A percentile compares a stretch with the other conserved stretches of the same genome.
Evolutionary conservation across 352 stramenopile genomes (phyloP).

Genomic region (Phytopythium mirpurense): DNA sequence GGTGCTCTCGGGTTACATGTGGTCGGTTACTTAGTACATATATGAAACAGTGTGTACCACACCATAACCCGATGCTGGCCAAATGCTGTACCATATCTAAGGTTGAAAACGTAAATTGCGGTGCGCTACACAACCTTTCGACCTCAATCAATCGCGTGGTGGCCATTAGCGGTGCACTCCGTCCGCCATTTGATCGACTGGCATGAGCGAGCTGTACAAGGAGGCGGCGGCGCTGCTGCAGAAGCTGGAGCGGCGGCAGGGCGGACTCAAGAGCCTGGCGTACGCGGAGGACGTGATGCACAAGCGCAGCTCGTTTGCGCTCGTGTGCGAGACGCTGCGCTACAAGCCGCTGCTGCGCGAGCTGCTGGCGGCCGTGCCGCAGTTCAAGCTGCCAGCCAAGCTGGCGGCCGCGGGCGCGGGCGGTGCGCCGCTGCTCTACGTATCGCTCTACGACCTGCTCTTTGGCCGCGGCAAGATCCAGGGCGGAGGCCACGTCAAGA

Average conservation of each 20-base stretch:
- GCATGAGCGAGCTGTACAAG: conserved; percentile 86
- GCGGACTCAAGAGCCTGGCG: conserved; percentile 81
- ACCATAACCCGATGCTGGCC: too few species aligned
- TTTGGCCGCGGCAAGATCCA: conserved; percentile 85
- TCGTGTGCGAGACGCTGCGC: conserved; percentile 86
- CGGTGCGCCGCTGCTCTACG: conserved; percentile 62
- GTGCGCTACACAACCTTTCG: too few species aligned
- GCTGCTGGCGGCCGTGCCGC: conserved; percentile 62
- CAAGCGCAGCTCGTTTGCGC: conserved; percentile 86
- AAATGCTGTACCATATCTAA: too few species aligned
- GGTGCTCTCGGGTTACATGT: too few species aligned
- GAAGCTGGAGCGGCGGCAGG: conserved; percentile 72
- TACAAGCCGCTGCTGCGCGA: conserved; percentile 78
- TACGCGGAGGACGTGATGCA: conserved; percentile 77
- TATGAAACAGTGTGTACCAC: too few species aligned
- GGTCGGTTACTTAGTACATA: too few species aligned
- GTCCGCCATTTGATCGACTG: too few species aligned
- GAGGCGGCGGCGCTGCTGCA: conserved; percentile 70
- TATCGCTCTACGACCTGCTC: conserved; percentile 86
- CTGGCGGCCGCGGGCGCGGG: conserved; percentile 39
- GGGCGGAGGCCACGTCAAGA: conserved; percentile 85
- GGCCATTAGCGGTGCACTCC: too few species aligned
- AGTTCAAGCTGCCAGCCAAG: conserved; percentile 56
- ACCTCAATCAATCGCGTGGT: too few species aligned
- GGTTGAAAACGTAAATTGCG: too few species aligned